A percentile compares a stretch with the other conserved stretches of the same genome.
phyloP scores from a whole-genome alignment of 2,329 filamentous ascomycete genomes.

The Fusarium sp. region DNA sequence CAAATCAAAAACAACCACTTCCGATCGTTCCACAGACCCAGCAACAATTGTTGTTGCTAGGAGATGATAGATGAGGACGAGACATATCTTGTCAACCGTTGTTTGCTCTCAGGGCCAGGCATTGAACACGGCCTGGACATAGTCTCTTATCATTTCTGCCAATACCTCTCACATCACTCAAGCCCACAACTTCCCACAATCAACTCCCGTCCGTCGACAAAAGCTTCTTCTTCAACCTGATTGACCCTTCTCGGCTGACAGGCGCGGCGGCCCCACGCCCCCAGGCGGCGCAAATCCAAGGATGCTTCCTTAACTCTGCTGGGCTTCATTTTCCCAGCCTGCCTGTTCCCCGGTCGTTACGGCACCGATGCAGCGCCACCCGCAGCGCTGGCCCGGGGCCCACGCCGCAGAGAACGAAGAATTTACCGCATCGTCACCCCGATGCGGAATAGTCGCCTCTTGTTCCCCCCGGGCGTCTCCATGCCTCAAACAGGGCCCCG shows the following conservation, averaged over 20 bases:
- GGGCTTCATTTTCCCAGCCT: conserved; percentile 24
- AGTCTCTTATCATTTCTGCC: not conserved
- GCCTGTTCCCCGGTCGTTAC: conserved; percentile 32
- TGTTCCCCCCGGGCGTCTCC: conserved; percentile 23
- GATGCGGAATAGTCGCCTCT: conserved; percentile 34
- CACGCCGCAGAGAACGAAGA: conserved; percentile 28
- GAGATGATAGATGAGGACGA: not conserved
- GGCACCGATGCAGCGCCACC: conserved; percentile 27
- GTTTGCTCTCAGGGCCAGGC: not conserved
- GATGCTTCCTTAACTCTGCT: conserved; percentile 7
- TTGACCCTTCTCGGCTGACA: conserved; percentile 23
- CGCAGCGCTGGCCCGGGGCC: conserved; percentile 37
- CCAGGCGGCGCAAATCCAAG: conserved; percentile 12
- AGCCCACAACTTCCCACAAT: not conserved
- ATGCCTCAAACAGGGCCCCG: conserved; percentile 33
- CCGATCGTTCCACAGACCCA: not conserved
- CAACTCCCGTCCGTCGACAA: not conserved
- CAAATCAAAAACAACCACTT: not conserved
- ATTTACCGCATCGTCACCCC: conserved; percentile 40
- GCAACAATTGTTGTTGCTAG: not conserved
- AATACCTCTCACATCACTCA: not conserved
- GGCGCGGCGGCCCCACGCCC: conserved; percentile 14
- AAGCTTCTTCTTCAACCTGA: not conserved
- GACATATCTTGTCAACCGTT: not conserved
- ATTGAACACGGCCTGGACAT: not conserved